phyloP scores from a whole-genome alignment of 2,329 filamentous ascomycete genomes.

The Magnaporthiopsis incrustans region DNA sequence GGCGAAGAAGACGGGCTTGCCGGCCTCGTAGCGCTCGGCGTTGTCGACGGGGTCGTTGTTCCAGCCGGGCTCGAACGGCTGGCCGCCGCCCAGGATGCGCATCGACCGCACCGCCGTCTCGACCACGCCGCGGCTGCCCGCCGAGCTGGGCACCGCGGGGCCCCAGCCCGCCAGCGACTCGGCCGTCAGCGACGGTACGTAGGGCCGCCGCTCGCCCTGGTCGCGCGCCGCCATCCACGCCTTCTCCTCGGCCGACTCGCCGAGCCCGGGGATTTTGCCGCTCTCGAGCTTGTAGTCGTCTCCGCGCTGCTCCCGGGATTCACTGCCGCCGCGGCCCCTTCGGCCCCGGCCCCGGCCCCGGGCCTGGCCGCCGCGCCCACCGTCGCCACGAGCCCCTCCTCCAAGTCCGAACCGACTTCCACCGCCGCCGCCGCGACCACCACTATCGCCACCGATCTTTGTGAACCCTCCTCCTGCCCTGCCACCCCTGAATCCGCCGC shows the following conservation, averaged over 20 bases:
- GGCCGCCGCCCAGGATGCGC: constrained; percentile 30
- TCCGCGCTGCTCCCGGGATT: neutral
- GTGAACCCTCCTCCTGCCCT: neutral
- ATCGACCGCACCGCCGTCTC: constrained; percentile 28
- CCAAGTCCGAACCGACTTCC: constrained; percentile 6
- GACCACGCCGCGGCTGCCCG: constrained; percentile 21
- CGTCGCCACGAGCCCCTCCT: neutral
- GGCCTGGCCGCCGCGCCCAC: neutral
- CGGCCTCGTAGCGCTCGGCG: constrained; percentile 13
- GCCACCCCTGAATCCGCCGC: too few relatives aligned
- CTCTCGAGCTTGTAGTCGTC: constrained; percentile 8
- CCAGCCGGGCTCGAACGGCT: constrained; percentile 18
- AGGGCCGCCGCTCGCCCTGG: constrained; percentile 21
- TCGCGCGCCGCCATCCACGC: constrained; percentile 20
- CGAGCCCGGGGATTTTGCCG: constrained; percentile 6
- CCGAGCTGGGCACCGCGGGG: constrained; percentile 26
- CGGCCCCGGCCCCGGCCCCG: constrained; percentile 9
- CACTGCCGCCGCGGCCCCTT: constrained; percentile 3
- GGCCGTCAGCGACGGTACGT: constrained; percentile 24
- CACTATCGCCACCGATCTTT: neutral
- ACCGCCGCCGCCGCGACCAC: constrained; percentile 10
- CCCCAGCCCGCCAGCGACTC: constrained; percentile 28
- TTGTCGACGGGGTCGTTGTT: constrained; percentile 16
- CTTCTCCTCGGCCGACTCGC: constrained; percentile 15
- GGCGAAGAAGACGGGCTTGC: constrained; percentile 27